These are phyloP conservation scores for Lobosporangium transversale DNA, from an alignment of 192 early-diverging fungal species.

Conservation along the genomic window DNA sequence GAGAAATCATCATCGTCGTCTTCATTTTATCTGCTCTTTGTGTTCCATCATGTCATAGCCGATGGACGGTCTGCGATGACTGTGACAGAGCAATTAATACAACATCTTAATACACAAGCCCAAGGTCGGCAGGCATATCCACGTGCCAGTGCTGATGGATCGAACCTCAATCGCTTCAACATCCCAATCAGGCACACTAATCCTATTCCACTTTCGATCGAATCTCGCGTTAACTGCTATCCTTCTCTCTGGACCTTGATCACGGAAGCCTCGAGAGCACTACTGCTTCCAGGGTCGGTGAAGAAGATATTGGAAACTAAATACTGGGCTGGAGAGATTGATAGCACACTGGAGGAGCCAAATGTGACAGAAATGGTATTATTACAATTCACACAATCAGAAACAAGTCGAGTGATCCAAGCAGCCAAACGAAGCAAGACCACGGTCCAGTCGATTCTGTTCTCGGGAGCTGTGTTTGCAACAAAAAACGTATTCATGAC, in stretches of 20 bases:
- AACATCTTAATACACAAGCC: conserved; percentile 20
- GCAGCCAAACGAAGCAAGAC: conserved; percentile 17
- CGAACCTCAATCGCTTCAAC: neutral
- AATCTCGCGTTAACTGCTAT: conserved; percentile 27
- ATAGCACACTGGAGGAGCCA: conserved; percentile 27
- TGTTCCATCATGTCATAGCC: conserved; percentile 45
- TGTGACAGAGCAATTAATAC: conserved; percentile 20
- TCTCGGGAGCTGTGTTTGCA: conserved; percentile 33
- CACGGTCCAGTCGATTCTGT: conserved; percentile 35
- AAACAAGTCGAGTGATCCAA: neutral
- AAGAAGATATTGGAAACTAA: conserved; percentile 31
- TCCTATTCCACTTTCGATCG: conserved; percentile 27
- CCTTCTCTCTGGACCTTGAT: conserved; percentile 32
- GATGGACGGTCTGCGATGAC: conserved; percentile 46
- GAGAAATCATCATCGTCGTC: neutral
- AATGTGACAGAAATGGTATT: conserved; percentile 24
- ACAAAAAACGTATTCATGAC: conserved; percentile 23
- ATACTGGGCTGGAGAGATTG: conserved; percentile 51
- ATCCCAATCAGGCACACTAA: conserved; percentile 7
- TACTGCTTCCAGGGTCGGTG: conserved; percentile 19
- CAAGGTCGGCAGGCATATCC: neutral
- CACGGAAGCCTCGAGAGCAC: conserved; percentile 15
- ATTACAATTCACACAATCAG: conserved; percentile 3
- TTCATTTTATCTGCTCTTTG: conserved; percentile 29
- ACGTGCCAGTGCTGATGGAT: neutral